A percentile compares a stretch with the other conserved stretches of the same genome.
These are phyloP conservation scores for Flueggea neowawraea DNA, from an alignment of 441 rosid species.

Conservation along the genomic window DNA sequence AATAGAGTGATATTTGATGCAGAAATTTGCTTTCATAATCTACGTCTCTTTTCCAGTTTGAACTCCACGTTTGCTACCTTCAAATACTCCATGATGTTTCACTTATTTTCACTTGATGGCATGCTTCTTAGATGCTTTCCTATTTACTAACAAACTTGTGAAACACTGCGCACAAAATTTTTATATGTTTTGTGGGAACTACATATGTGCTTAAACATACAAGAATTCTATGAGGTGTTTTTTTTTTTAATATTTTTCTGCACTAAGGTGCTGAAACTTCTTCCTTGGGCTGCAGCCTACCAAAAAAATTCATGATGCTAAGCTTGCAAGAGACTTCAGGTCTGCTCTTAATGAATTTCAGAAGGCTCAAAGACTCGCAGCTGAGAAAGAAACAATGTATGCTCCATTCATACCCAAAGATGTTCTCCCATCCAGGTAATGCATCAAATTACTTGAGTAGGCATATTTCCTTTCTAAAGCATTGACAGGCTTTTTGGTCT, in stretches of 20 bases:
- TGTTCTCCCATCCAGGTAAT: constrained; percentile 51
- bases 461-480: not conserved
- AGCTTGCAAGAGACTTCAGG: constrained; percentile 81
- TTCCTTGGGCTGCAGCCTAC: constrained; percentile 43
- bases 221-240: not conserved
- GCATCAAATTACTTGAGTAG: not conserved
- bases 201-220: not conserved
- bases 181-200: too few relatives aligned
- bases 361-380: constrained; percentile 85
- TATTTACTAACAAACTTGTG: too few relatives aligned
- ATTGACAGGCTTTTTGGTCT: too few relatives aligned
- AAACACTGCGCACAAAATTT: too few relatives aligned
- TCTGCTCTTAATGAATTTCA: constrained; percentile 72
- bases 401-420: constrained; percentile 51
- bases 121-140: too few relatives aligned
- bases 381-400: constrained; percentile 65
- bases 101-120: too few relatives aligned
- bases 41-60: too few relatives aligned
- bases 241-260: too few relatives aligned
- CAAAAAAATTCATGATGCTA: constrained; percentile 80
- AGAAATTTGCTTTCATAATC: too few relatives aligned
- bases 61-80: too few relatives aligned
- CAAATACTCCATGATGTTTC: too few relatives aligned
- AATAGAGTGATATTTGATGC: too few relatives aligned
- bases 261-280: not conserved